Base-by-base conservation (phyloP, 2,329 filamentous ascomycete genomes). In the Arthrobotrys conoides region DNA sequence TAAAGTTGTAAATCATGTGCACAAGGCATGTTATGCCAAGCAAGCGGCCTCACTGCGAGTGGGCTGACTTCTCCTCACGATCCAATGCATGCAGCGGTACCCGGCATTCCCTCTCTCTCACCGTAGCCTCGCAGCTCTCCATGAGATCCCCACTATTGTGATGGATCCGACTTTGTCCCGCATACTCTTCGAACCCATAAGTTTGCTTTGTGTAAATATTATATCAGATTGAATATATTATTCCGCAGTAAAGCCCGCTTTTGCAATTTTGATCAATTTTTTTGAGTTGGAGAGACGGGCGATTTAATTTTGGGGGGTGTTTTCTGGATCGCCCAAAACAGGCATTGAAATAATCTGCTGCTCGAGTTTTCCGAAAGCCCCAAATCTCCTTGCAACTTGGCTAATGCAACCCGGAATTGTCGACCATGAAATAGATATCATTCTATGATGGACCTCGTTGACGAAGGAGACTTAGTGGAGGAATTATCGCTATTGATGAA, bases 291-390 rank as follows among this genome's bases (percentile, higher is more conserved):
- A 63, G 46, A 49, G 48, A 18, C 27, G 63, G 63, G 16, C 44
- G 33, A 6, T 53, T 57, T n/a, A n/a, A n/a, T n/a, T 69, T 75
- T 64, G 8, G 6, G 57, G 57, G 33, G 14, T 72, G 69, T 69
- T 69, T 36, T 30, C 51, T 59, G 53, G 49, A 27, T 70, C 41
- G 53, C 75, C 75, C 68, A 64, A 78, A 78, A 72, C 75, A 65
- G 75, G 75, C 75, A 72, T 72, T 69, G 68, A 78, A 69, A 77
- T 69, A 72, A 69, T 68, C 68, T 38, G 75, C 22, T 71, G 68
- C 63, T 78, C 63, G 51, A 69, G 75, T 72, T 78, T 78, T 78
- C 68, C 63, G 68, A 72, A 78, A 63, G 67, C 61, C 68, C 68
- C 67, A 44, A 78, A 27, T 44, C 36, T 27, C 57, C 20, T 44